A percentile compares a stretch with the other conserved stretches of the same genome.
Evolutionary conservation across 108 stramenopile genomes (phyloP).

Genomic region (Parmales sp.): DNA sequence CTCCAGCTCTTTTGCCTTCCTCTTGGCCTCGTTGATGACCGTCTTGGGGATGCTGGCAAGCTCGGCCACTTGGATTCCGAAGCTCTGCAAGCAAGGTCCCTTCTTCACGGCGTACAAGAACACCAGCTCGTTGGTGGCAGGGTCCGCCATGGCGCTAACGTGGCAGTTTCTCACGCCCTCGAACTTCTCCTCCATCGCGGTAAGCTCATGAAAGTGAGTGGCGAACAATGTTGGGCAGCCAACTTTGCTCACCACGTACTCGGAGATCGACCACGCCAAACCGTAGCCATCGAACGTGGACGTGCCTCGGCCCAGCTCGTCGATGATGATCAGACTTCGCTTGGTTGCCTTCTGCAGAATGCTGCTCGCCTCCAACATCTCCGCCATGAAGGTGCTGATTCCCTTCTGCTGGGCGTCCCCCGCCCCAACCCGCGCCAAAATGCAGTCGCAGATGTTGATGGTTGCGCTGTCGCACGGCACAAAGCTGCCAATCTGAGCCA

Average conservation of each 20-base stretch:
- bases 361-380: slow-evolving; percentile 92
- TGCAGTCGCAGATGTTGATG: slow-evolving; percentile 80
- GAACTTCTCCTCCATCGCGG: slow-evolving; percentile 48
- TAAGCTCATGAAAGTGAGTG: slow-evolving; percentile 98
- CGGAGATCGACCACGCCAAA: slow-evolving; percentile 87
- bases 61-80: slow-evolving; percentile 93
- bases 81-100: slow-evolving; percentile 86
- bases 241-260: slow-evolving; percentile 65
- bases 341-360: slow-evolving; percentile 79
- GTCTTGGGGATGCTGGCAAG: slow-evolving; percentile 76
- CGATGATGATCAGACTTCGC: slow-evolving; percentile 88
- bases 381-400: slow-evolving; percentile 97
- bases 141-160: slow-evolving; percentile 57
- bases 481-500: slow-evolving; percentile 90
- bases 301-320: slow-evolving; percentile 97
- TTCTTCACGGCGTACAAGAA: slow-evolving; percentile 54
- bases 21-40: slow-evolving; percentile 84
- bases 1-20: slow-evolving; percentile 80
- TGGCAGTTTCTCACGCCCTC: slow-evolving; percentile 70
- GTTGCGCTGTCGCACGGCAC: slow-evolving; percentile 70
- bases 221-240: slow-evolving; percentile 88
- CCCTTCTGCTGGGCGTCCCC: slow-evolving; percentile 88
- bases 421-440: slow-evolving; percentile 88
- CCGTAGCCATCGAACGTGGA: slow-evolving; percentile 95
- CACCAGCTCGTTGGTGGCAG: slow-evolving; percentile 13